phyloP scores from a whole-genome alignment of 805 yeast species.

The Candida namnaoensis region DNA sequence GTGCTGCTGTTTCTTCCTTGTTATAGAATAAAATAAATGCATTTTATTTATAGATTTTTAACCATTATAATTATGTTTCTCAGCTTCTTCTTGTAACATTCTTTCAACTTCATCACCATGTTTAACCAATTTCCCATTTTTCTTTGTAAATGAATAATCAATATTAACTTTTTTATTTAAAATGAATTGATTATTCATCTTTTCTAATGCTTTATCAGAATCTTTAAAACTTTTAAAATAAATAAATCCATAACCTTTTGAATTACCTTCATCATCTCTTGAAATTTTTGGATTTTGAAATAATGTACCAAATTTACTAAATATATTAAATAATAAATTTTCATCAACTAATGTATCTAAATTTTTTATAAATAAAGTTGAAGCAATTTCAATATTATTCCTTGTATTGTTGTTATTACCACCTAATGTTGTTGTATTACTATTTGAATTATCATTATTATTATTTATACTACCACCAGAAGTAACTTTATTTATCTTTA shows the following conservation, averaged over 20 bases:
- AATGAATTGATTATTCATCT: conserved; percentile 59
- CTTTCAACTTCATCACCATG: conserved; percentile 84
- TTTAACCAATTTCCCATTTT: conserved; percentile 36
- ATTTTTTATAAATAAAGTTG: conserved; percentile 62
- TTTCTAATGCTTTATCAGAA: conserved; percentile 63
- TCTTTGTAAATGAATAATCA: conserved; percentile 64
- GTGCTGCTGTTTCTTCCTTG: conserved; percentile 52
- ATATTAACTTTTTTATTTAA: conserved; percentile 57
- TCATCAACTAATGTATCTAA: conserved; percentile 62
- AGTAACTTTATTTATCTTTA: conserved; percentile 50
- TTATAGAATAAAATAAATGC: too few relatives aligned
- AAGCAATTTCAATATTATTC: conserved; percentile 39
- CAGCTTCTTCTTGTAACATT: conserved; percentile 55
- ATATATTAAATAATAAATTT: conserved; percentile 35
- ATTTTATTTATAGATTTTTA: neutral
- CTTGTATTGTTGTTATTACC: conserved; percentile 8
- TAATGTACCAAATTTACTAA: conserved; percentile 62
- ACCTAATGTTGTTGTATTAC: conserved; percentile 9
- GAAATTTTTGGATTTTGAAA: conserved; percentile 39
- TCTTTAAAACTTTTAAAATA: conserved; percentile 54
- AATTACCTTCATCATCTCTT: conserved; percentile 36
- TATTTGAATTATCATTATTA: conserved; percentile 4
- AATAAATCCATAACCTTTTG: conserved; percentile 61
- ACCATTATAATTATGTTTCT: conserved; percentile 24
- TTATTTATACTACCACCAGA: conserved; percentile 6